phyloP scores from a whole-genome alignment of 2,329 filamentous ascomycete species.

The Exophiala alcalophila region DNA sequence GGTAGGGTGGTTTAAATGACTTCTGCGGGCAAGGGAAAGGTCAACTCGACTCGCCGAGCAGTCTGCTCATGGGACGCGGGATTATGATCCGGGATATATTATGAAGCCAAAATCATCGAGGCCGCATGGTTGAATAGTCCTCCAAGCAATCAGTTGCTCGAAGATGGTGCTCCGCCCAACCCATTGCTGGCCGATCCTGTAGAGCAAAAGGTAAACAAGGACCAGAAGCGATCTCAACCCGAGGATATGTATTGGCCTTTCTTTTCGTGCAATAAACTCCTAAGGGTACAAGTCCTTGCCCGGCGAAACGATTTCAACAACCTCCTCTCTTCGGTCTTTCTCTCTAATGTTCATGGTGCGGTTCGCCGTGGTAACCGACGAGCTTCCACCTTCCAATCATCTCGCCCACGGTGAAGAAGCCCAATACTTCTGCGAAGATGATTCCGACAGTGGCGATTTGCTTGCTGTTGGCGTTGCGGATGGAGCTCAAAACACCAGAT shows the following conservation, averaged over 20 bases:
- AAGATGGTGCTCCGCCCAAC: too few species aligned
- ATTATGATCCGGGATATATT: too few species aligned
- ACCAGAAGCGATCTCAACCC: too few species aligned
- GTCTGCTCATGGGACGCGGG: too few species aligned
- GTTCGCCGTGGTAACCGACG: slow-evolving; percentile 80
- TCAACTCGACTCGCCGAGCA: too few species aligned
- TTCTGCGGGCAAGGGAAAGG: too few species aligned
- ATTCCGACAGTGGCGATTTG: slow-evolving; percentile 74
- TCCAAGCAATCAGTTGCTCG: too few species aligned
- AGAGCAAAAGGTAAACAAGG: too few species aligned
- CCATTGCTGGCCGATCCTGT: too few species aligned
- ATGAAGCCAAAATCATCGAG: too few species aligned
- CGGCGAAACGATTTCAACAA: slow-evolving; percentile 1
- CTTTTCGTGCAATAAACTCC: slow-evolving; percentile 24
- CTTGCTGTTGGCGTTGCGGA: slow-evolving; percentile 68
- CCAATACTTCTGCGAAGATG: slow-evolving; percentile 78
- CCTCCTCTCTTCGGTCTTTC: slow-evolving; percentile 3
- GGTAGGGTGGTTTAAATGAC: too few species aligned
- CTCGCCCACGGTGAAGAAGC: slow-evolving; percentile 97
- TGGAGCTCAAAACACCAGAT: slow-evolving; percentile 51
- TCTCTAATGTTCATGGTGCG: slow-evolving; percentile 43
- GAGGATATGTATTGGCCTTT: slow-evolving; percentile 24
- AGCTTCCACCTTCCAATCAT: slow-evolving; percentile 96
- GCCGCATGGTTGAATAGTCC: too few species aligned
- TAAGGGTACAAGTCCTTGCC: slow-evolving; percentile 24